Base-by-base conservation (phyloP, 768 basidiomycete genomes). In the Leccinellum albellum region DNA sequence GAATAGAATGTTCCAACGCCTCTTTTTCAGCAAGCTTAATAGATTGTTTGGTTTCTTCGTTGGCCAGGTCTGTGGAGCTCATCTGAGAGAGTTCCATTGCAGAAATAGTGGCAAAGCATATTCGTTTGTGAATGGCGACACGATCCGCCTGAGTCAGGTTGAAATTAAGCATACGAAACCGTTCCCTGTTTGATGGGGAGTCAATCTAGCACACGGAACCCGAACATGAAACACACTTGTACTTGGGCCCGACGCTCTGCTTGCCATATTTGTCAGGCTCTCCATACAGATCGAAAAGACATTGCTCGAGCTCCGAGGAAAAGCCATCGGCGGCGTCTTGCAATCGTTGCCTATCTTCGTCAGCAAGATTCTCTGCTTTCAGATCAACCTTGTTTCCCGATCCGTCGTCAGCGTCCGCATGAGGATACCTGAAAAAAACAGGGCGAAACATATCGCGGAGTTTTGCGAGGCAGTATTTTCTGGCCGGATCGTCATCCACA, bases 111-210 rank as follows among this genome's bases (percentile, higher is more conserved):
- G 79, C 79, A 21, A 81, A 82, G 32, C 84, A 85, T 67, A 96
- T 91, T 62, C 88, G 85, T 65, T 81, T 83, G 71, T 94, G 91
- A 62, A 96, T 82, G 58, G 79, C 78, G 56, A 85, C 82, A 66
- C 91, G 88, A 66, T 94, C 92, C 66, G 78, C 75, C 74, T 94
- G 86, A 76, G 81, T 88, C 66, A 96, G 75, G 74, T 96, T 96
- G 75, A 92, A 96, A 57, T 83, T 84, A 51, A 94, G 79, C 81
- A 87, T 94, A 57, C 93, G 85, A 76, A 94, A 95, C 66, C 91
- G 91, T 74, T 92, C 89, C 78, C 91, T 94, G 58, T 29, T 57
- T 37, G 47, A 64, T 32, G 15, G 46, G 58, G 21, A 54, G 21
- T 66, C 56, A 57, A 23, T 52, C 2, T 35, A 35, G 51, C 26